These are phyloP conservation scores for Fusarium multiceps DNA, from an alignment of 2,329 filamentous ascomycete genomes.

Conservation along the genomic window DNA sequence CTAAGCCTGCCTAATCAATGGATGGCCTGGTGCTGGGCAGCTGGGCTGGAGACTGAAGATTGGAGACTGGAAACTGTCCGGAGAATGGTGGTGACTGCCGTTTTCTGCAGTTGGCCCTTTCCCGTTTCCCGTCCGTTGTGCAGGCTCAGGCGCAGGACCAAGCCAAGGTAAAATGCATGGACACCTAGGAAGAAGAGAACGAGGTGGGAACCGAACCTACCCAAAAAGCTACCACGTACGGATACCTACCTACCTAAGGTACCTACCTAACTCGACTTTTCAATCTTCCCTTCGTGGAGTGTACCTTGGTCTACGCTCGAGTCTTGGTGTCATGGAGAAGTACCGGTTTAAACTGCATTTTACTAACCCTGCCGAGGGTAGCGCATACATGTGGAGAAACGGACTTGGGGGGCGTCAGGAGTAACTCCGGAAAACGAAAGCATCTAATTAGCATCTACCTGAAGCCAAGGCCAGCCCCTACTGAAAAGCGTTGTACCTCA, in stretches of 20 bases:
- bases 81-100: constrained; percentile 11
- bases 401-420: constrained; percentile 9
- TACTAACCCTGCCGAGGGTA: constrained; percentile 11
- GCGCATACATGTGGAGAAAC: constrained; percentile 17
- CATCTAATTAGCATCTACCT: background rate
- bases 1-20: background rate
- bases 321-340: constrained; percentile 1
- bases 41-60: background rate
- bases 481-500: background rate
- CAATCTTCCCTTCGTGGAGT: background rate
- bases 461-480: background rate
- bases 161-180: background rate
- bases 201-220: background rate
- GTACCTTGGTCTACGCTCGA: background rate
- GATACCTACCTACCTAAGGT: background rate
- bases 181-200: background rate
- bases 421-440: constrained; percentile 7
- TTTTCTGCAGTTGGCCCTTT: constrained; percentile 22
- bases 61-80: background rate
- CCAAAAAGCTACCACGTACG: background rate
- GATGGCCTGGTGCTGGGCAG: constrained; percentile 11
- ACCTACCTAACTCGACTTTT: background rate
- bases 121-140: constrained; percentile 18
- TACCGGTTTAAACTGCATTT: constrained; percentile 1
- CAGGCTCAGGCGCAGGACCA: background rate